These are phyloP conservation scores for Fraxinus anomala DNA, from an alignment of 257 asterid genomes.

Conservation along the genomic window DNA sequence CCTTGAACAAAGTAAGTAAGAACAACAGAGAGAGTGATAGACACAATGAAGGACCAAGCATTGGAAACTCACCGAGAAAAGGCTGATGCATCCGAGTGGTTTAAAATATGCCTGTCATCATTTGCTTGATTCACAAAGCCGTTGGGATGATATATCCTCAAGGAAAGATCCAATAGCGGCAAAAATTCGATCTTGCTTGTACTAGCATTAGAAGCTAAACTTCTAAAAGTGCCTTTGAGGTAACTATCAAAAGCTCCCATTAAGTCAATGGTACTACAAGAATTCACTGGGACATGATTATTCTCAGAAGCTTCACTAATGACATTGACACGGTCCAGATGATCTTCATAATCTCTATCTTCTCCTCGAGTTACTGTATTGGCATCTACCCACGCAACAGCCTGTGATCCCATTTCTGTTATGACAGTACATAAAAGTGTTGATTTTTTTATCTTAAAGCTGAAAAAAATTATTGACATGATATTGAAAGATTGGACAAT, in stretches of 20 bases:
- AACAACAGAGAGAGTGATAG: too few species aligned
- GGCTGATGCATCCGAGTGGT: constrained; percentile 90
- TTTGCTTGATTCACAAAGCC: constrained; percentile 49
- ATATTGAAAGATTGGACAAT: background rate
- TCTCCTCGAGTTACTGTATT: constrained; percentile 33
- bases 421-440: background rate
- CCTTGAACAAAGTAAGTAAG: too few species aligned
- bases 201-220: constrained; percentile 35
- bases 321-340: background rate
- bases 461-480: background rate
- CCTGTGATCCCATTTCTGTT: constrained; percentile 37
- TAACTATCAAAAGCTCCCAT: constrained; percentile 77
- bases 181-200: constrained; percentile 51
- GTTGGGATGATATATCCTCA: constrained; percentile 59
- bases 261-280: constrained; percentile 71
- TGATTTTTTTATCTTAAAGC: constrained; percentile 21
- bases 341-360: constrained; percentile 33
- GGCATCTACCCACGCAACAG: constrained; percentile 23
- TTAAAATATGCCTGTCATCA: constrained; percentile 54
- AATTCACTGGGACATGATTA: constrained; percentile 30
- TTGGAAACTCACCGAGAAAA: constrained; percentile 72
- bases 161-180: constrained; percentile 72
- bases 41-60: background rate
- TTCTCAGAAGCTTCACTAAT: constrained; percentile 33
- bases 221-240: constrained; percentile 39